Conservation (phyloP, 768 basidiomycete genomes). For the Lactarius sp. region DNA sequence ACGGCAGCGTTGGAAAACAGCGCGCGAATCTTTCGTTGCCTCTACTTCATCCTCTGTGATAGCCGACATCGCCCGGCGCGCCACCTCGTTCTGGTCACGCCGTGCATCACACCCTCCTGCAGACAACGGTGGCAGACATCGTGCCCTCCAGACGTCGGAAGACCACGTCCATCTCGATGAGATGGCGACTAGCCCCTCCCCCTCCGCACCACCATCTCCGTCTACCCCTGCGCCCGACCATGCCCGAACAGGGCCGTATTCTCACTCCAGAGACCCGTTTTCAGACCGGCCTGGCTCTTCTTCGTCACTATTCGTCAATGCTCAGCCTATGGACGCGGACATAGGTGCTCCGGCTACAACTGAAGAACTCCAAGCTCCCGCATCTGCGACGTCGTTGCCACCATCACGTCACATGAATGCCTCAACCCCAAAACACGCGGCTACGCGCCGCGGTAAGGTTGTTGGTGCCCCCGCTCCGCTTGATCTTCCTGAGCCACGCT, state of each 20-base stretch:
- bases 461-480: conserved; percentile 50
- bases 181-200: conserved; percentile 36
- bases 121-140: conserved; percentile 43
- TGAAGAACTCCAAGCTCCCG: neutral
- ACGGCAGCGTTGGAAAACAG: conserved; percentile 66
- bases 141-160: conserved; percentile 44
- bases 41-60: conserved; percentile 44
- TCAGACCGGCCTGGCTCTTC: conserved; percentile 41
- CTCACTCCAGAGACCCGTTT: conserved; percentile 40
- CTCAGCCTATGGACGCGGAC: conserved; percentile 29
- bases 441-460: conserved; percentile 29
- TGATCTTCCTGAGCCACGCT: conserved; percentile 56
- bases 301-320: conserved; percentile 49
- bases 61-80: conserved; percentile 51
- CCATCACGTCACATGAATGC: conserved; percentile 19
- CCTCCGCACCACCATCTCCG: conserved; percentile 38
- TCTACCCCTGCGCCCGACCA: conserved; percentile 29
- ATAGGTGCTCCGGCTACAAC: conserved; percentile 27
- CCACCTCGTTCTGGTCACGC: conserved; percentile 52
- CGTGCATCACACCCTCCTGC: conserved; percentile 33
- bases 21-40: conserved; percentile 47
- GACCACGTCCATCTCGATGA: conserved; percentile 54
- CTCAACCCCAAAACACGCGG: conserved; percentile 2
- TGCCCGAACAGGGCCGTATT: conserved; percentile 22
- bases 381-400: neutral